Base-by-base conservation (phyloP, 139 green algal species). In the Marvania coccoides region DNA sequence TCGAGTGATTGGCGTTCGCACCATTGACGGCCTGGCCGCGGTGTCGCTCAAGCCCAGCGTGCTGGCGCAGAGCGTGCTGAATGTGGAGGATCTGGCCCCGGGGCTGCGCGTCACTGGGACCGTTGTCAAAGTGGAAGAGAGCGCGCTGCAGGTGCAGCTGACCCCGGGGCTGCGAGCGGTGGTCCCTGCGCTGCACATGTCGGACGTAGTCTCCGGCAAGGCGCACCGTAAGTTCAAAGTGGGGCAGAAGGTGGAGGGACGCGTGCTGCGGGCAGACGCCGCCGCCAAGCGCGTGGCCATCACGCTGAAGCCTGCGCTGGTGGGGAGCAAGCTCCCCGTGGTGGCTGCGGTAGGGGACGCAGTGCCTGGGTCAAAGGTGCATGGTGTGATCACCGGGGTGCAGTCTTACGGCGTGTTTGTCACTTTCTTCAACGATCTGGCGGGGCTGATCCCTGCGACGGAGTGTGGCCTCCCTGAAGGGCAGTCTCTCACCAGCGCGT, bases 341-440 rank as follows among this genome's bases (percentile, higher is more conserved):
- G 7, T 69, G 7, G 10, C 62, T 5, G 10, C 6, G 19, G 7
- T 64, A 46, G 29, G 71, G 24, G 81, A 91, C 38, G 86, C 85
- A 10, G 51, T 70, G 39, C 58, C 72, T 5, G 91, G 89, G 6
- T 36, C 71, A n/a, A 76, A 84, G 23, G 75, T 75, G 36, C 86
- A 96, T 67, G 93, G 92, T 36, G 70, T 87, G 5, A 76, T 98
- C 4, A 95, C 88, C 0, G 92, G 92, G 19, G 71, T 90, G 12
- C 56, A 82, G 61, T 69, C 82, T 28, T 89, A 85, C 45, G 93
- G 91, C 48, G 81, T 95, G 5, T 98, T 95, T 72, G 81, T 98
- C 30, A 47, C 46, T 0, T 95, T 98, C 64, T 97, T 85, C 67
- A 66, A 66, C 23, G 36, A 23, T 26, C 19, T 66, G 5, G 37